Evolutionary conservation across 208 protist genomes (phyloP).

Genomic region (Perkinsela sp.): DNA sequence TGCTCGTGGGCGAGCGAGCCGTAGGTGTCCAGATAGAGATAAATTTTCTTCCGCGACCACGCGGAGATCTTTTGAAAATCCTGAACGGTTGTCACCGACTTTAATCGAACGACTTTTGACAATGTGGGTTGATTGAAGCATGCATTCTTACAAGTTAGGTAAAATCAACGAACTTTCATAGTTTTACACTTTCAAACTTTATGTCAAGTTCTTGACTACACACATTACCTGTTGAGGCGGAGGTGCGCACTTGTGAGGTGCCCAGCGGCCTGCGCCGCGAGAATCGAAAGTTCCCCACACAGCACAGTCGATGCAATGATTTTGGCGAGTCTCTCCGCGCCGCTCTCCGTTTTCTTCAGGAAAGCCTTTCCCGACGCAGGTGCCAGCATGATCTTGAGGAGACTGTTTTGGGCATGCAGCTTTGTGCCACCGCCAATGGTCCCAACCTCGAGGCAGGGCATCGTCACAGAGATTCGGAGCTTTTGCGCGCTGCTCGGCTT

Average conservation of each 20-base stretch:
- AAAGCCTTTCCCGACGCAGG: slow-evolving; percentile 32
- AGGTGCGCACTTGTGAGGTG: slow-evolving; percentile 64
- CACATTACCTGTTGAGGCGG: slow-evolving; percentile 61
- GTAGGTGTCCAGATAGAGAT: not conserved
- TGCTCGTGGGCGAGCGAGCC: not conserved
- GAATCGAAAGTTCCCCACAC: slow-evolving; percentile 85
- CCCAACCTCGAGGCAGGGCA: slow-evolving; percentile 93
- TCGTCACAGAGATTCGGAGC: slow-evolving; percentile 76
- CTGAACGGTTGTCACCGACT: not conserved
- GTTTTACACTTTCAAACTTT: too few relatives aligned
- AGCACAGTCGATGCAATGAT: slow-evolving; percentile 71
- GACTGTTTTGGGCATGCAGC: slow-evolving; percentile 63
- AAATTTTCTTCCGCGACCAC: not conserved
- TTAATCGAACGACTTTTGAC: not conserved
- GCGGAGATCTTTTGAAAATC: not conserved
- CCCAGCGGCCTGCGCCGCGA: slow-evolving; percentile 60
- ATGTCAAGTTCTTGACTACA: slow-evolving; percentile 2
- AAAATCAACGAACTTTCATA: too few relatives aligned
- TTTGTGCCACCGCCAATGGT: slow-evolving; percentile 88
- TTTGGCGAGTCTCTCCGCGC: slow-evolving; percentile 56
- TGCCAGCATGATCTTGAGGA: slow-evolving; percentile 73
- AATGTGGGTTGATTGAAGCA: too few relatives aligned
- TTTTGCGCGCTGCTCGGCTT: slow-evolving; percentile 51
- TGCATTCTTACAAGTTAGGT: too few relatives aligned
- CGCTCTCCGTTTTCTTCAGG: slow-evolving; percentile 34